Base-by-base conservation (phyloP, 805 yeast species). In the Wickerhamomyces rabaulensis region DNA sequence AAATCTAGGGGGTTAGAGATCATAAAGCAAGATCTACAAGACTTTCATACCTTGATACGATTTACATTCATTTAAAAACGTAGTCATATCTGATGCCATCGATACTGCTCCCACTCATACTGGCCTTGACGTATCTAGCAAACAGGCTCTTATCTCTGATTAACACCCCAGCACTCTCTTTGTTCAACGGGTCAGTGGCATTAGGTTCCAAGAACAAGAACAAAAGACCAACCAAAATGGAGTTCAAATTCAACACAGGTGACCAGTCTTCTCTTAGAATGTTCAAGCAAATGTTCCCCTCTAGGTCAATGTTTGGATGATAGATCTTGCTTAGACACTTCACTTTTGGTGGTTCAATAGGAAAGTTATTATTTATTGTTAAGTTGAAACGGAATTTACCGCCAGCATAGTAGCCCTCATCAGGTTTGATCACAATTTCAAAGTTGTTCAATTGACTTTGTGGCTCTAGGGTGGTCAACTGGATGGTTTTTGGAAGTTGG, bases 211-310 rank as follows among this genome's bases (percentile, higher is more conserved):
- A 68, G 56, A 92, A 90, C 50, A 92, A 73, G 61, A 84, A 90
- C 57, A 90, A 78, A 45, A 92, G 72, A 0, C 99, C 98, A 36
- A 91, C 82, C 46, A 91, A 73, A 9, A 92, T 82, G 6, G 91
- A 75, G 61, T 86, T 88, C 59, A 92, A 68, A 48, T 85, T 87
- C 54, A 92, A 71, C 0, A 90, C 96, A 0, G 99, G 98, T 25
- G 90, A 82, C 99, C 99, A 92, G 63, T 92, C 98, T 63, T 91
- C 96, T 55, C 98, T 72, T 49, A 92, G 71, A 31, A 92, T 91
- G 61, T 92, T 91, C 50, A 91, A 73, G 60, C 98, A 91, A 8
- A 91, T 87, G 60, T 89, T 91, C 0, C 97, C 97, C 39, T 87
- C 84, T 20, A 79, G 62, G 62, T 92, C 97, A 54, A 91, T 91